Evolutionary conservation across 176 grass and related monocot species (phyloP).

Genomic region (Triticum turgidum): DNA sequence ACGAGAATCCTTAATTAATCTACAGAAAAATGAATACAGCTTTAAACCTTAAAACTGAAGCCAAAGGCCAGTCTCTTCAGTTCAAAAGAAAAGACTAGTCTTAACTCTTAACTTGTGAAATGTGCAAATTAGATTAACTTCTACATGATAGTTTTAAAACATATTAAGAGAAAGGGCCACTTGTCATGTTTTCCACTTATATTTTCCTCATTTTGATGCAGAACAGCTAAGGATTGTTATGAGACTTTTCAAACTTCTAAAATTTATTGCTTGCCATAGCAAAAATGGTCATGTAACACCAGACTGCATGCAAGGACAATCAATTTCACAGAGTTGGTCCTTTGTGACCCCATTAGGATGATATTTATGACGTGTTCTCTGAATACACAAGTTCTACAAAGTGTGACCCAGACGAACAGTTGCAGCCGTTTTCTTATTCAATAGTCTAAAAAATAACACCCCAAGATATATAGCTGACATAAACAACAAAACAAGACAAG

Average conservation of each 20-base stretch:
- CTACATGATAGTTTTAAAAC: neutral
- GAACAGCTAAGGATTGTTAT: neutral
- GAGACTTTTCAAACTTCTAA: neutral
- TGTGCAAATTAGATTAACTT: constrained; percentile 18
- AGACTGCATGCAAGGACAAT: neutral
- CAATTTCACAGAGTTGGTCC: neutral
- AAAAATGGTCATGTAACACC: neutral
- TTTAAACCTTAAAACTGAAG: neutral
- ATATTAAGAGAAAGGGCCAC: constrained; percentile 4
- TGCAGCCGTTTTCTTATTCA: too few species aligned
- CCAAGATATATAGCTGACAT: neutral
- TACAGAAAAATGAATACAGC: neutral
- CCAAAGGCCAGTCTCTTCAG: neutral
- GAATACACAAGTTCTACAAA: constrained; percentile 1
- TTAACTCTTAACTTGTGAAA: neutral
- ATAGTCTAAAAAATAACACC: too few species aligned
- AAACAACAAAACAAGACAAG: neutral
- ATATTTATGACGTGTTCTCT: neutral
- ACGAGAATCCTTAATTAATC: neutral
- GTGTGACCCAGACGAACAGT: neutral
- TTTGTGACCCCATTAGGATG: neutral
- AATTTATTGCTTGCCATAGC: neutral
- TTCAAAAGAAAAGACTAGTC: neutral
- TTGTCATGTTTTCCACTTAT: neutral
- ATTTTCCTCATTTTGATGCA: neutral